A percentile compares a stretch with the other conserved stretches of the same genome.
phyloP scores from a whole-genome alignment of 2,329 filamentous ascomycete genomes.

The Pseudogymnoascus pannorum region DNA sequence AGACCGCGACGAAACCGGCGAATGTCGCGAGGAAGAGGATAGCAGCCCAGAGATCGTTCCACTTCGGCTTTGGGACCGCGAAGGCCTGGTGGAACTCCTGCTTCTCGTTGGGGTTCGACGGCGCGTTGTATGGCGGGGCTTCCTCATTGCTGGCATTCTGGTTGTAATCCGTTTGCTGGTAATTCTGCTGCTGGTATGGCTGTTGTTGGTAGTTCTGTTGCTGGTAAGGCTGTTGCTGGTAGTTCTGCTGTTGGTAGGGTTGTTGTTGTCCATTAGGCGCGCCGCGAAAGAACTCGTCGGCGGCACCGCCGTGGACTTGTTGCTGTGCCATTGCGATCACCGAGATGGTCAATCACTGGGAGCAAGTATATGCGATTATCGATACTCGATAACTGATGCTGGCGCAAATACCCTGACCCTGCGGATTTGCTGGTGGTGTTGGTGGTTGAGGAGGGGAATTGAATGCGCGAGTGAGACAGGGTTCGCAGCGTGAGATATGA shows the following conservation, averaged over 20 bases:
- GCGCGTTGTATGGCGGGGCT: background rate
- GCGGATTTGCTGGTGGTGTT: background rate
- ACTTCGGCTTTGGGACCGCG: constrained; percentile 76
- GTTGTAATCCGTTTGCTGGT: background rate
- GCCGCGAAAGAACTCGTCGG: constrained; percentile 2
- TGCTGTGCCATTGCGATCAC: background rate
- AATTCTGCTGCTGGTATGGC: background rate
- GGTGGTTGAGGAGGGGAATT: background rate
- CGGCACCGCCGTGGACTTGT: background rate
- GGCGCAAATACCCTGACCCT: background rate
- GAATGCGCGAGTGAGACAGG: background rate
- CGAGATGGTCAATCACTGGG: background rate
- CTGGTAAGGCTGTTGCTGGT: background rate
- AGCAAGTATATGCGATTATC: background rate
- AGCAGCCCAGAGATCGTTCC: constrained; percentile 84
- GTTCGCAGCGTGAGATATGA: background rate
- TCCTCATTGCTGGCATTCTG: background rate
- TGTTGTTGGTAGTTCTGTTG: background rate
- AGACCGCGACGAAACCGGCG: constrained; percentile 68
- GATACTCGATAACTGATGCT: background rate
- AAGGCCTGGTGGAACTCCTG: constrained; percentile 69
- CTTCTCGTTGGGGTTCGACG: constrained; percentile 12
- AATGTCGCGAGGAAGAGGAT: constrained; percentile 67
- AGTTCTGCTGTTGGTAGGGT: too few relatives aligned
- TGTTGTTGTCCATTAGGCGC: background rate